These are phyloP conservation scores for Lyophyllum decastes DNA, from an alignment of 768 basidiomycete genomes.

Conservation along the genomic window DNA sequence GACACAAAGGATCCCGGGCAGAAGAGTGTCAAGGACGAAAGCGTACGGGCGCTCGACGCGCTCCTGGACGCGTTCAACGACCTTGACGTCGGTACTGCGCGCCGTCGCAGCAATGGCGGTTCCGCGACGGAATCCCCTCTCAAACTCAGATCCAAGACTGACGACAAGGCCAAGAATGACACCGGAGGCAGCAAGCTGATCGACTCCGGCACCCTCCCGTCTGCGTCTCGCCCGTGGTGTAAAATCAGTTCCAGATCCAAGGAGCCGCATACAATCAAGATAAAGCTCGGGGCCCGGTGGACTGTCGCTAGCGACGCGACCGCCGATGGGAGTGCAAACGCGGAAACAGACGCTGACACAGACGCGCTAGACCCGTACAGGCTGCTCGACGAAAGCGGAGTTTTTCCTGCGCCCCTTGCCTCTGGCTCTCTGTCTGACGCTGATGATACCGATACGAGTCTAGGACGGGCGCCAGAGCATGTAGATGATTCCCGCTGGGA, in stretches of 20 bases:
- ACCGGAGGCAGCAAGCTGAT: no score
- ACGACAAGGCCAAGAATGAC: not conserved
- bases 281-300: slow-evolving; percentile 10
- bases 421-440: not conserved
- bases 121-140: not conserved
- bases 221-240: no score
- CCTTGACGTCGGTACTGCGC: not conserved
- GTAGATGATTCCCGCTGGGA: not conserved
- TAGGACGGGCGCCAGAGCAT: no score
- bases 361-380: slow-evolving; percentile 8
- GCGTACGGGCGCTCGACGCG: not conserved
- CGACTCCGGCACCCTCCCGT: no score
- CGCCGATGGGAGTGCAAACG: not conserved
- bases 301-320: not conserved
- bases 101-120: not conserved
- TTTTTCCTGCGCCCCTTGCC: slow-evolving; percentile 1
- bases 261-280: slow-evolving; percentile 4
- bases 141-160: not conserved
- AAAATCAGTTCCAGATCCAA: not conserved
- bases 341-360: not conserved
- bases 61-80: not conserved
- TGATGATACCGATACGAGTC: no score
- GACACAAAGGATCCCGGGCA: not conserved
- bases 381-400: slow-evolving; percentile 8
- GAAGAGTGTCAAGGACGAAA: not conserved